These are phyloP conservation scores for Zymoseptoria ardabiliae DNA, from an alignment of 2,329 filamentous ascomycete species.

Conservation along the genomic window DNA sequence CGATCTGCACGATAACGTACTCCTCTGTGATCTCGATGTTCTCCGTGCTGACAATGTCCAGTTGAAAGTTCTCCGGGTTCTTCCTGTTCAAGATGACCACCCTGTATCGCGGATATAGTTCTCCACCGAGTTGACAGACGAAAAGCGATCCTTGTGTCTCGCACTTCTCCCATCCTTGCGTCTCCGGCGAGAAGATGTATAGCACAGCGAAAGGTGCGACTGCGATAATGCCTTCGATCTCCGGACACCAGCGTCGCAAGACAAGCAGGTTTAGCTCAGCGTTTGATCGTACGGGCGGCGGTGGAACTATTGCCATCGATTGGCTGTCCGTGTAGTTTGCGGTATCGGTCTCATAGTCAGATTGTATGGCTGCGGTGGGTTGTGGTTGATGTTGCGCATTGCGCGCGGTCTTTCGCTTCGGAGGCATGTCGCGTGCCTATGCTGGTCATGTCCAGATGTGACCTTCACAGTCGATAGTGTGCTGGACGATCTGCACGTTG, in stretches of 20 bases:
- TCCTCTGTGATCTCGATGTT: conserved; percentile 46
- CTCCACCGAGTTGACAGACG: conserved; percentile 57
- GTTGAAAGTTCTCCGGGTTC: conserved; percentile 41
- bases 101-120: conserved; percentile 33
- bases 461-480: not conserved
- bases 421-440: conserved; percentile 4
- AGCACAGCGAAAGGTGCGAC: conserved; percentile 81
- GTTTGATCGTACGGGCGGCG: conserved; percentile 57
- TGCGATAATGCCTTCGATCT: conserved; percentile 64
- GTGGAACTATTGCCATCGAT: conserved; percentile 23
- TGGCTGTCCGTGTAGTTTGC: conserved; percentile 29
- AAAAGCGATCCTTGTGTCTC: conserved; percentile 85
- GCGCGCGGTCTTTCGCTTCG: conserved; percentile 8
- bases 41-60: conserved; percentile 36
- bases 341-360: conserved; percentile 48
- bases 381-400: conserved; percentile 14
- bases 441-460: not conserved
- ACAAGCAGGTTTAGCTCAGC: conserved; percentile 83
- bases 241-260: conserved; percentile 70
- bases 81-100: conserved; percentile 43
- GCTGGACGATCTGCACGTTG: not conserved
- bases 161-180: conserved; percentile 72
- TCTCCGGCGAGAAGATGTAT: conserved; percentile 65
- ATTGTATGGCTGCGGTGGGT: conserved; percentile 22
- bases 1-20: conserved; percentile 52